Conservation (phyloP, 1,284 basidiomycete species). For the Ceratobasidium sp. region DNA sequence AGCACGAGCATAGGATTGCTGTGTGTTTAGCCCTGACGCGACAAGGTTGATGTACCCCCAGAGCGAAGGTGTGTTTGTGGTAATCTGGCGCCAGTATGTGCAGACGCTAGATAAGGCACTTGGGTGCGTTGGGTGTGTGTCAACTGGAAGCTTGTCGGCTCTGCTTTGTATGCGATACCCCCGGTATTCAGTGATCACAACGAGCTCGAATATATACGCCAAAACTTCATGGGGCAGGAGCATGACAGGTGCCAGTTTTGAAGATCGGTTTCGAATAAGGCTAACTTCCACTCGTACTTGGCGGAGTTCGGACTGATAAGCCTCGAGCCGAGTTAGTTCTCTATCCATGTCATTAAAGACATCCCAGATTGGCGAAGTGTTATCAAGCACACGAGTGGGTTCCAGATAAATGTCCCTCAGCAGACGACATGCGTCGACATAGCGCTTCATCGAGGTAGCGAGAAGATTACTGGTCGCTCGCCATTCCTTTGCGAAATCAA, state of each 20-base stretch:
- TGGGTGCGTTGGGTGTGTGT: background rate
- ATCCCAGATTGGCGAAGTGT: background rate
- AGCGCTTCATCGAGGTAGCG: background rate
- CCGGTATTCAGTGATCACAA: background rate
- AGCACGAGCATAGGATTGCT: background rate
- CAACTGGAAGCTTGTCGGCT: no score
- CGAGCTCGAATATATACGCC: slow-evolving; percentile 11
- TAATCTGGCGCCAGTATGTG: slow-evolving; percentile 7
- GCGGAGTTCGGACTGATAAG: background rate
- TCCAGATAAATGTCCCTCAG: background rate
- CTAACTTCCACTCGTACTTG: no score
- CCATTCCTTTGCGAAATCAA: background rate
- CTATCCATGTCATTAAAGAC: background rate
- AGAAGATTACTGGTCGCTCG: background rate
- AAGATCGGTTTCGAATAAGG: background rate
- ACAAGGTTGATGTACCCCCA: slow-evolving; percentile 19
- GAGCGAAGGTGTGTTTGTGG: background rate
- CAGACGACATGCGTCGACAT: background rate
- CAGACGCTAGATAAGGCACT: slow-evolving; percentile 4
- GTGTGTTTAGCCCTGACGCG: no score
- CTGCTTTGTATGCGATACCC: no score
- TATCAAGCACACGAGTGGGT: background rate
- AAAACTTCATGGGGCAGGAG: slow-evolving; percentile 13
- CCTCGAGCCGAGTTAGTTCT: background rate
- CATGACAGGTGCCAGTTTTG: background rate